Base-by-base conservation (phyloP, 345 rosid species). In the Salix koriyanagi region DNA sequence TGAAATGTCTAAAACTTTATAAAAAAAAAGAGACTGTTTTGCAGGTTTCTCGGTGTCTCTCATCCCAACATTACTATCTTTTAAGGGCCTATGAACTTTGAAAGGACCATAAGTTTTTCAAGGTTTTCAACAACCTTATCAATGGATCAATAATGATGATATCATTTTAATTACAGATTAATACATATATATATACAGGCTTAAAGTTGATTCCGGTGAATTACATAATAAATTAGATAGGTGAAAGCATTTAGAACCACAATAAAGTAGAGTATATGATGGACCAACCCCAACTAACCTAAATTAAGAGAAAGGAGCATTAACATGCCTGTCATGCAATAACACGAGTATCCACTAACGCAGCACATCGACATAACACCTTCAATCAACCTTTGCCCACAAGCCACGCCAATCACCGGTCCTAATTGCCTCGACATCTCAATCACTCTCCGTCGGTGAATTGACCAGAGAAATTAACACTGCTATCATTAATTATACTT, bases 211-310 rank as follows among this genome's bases (percentile, higher is more conserved):
- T 65, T 52, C 56, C 5, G 42, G 52, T 54, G 34, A 54, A 72
- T 26, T 19, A 46, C 23, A 14, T 36, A 56, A 56, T 15, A 7
- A 13, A 4, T 58, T 73, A 15, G 37, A 3, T 1, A 46, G 46
- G 69, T 34, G 65, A 42, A 15, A 41, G 50, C 14, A 46, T 79
- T 65, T 48, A 65, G 12, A 67, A 32, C 64, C 21, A 14, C 16
- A 46, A 67, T 66, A 18, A 70, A 79, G 54, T 11, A 50, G 64
- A 67, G 39, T 54, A 71, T 19, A 67, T 15, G 2, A 28, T 60
- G 73, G 75, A 75, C 79, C 81, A 71, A 50, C 66, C 73, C 39
- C 68, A 71, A 75, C 82, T 41, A 76, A 69, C 60, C 67, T n/a
- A 19, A 56, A 65, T 7, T 26, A 36, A 65, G 50, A 44, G 32